phyloP scores from a whole-genome alignment of 345 rosid genomes.

The Geranium rotundifolium region DNA sequence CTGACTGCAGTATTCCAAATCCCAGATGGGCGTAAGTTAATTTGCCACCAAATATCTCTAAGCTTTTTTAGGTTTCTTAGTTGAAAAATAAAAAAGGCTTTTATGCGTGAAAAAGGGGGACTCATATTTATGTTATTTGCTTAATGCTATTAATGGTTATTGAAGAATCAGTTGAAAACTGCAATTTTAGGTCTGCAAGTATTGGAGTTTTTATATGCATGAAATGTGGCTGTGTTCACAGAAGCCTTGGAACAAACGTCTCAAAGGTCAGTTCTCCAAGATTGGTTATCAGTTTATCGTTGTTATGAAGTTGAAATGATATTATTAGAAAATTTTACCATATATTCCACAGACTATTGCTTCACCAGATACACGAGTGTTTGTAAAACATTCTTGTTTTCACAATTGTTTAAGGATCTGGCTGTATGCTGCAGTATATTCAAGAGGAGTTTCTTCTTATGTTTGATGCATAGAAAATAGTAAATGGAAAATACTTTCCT shows the following conservation, averaged over 20 bases:
- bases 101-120: not conserved
- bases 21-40: slow-evolving; percentile 31
- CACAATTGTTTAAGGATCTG: no score
- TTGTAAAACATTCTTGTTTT: no score
- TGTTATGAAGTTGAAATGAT: not conserved
- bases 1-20: no score
- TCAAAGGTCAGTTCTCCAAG: slow-evolving; percentile 62
- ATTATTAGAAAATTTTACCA: no score
- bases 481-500: no score
- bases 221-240: slow-evolving; percentile 94
- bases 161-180: slow-evolving; percentile 4
- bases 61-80: not conserved
- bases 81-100: no score
- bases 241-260: slow-evolving; percentile 92
- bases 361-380: no score
- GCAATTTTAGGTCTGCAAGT: slow-evolving; percentile 75
- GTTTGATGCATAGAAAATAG: no score
- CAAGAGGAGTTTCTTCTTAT: no score
- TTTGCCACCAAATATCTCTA: slow-evolving; percentile 6
- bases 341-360: no score
- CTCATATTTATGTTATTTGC: not conserved
- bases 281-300: slow-evolving; percentile 6
- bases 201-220: slow-evolving; percentile 95
- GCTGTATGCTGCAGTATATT: no score
- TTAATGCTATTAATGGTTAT: not conserved